These are phyloP conservation scores for Uromyces viciae-fabae DNA, from an alignment of 1,284 basidiomycete species.

Conservation along the genomic window DNA sequence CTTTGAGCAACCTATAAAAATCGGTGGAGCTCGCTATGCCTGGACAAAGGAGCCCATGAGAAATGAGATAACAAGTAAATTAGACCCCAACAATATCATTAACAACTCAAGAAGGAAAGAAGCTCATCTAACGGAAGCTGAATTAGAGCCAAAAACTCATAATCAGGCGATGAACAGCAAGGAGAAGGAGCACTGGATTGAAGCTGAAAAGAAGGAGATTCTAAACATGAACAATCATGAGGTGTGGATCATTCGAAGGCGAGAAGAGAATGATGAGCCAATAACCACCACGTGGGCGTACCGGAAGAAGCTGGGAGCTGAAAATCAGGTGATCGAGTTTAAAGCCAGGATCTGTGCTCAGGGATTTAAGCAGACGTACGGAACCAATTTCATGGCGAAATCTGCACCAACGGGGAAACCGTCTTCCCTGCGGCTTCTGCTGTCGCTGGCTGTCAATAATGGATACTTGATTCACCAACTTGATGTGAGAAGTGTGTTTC, in stretches of 20 bases:
- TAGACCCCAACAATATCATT: background rate
- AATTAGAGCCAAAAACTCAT: background rate
- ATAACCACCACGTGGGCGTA: background rate
- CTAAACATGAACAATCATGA: background rate
- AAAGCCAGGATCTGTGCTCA: slow-evolving; percentile 11
- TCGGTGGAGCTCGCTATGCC: background rate
- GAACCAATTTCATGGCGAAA: background rate
- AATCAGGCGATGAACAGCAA: background rate
- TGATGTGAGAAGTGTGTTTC: background rate
- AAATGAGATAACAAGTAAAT: background rate
- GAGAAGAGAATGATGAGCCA: background rate
- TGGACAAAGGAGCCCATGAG: background rate
- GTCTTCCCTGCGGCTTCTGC: background rate
- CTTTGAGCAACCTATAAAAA: too few species aligned
- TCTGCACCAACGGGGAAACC: slow-evolving; percentile 4
- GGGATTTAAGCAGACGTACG: background rate
- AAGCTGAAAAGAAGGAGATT: background rate
- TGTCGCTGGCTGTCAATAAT: background rate
- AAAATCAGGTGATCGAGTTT: background rate
- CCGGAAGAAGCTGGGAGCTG: background rate
- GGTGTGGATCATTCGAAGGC: background rate
- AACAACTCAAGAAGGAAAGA: background rate
- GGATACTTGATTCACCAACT: background rate
- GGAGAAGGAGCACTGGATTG: background rate
- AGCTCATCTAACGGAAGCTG: background rate